Evolutionary conservation across 139 green algal species (phyloP).

Genomic region (Trebouxia sp.): DNA sequence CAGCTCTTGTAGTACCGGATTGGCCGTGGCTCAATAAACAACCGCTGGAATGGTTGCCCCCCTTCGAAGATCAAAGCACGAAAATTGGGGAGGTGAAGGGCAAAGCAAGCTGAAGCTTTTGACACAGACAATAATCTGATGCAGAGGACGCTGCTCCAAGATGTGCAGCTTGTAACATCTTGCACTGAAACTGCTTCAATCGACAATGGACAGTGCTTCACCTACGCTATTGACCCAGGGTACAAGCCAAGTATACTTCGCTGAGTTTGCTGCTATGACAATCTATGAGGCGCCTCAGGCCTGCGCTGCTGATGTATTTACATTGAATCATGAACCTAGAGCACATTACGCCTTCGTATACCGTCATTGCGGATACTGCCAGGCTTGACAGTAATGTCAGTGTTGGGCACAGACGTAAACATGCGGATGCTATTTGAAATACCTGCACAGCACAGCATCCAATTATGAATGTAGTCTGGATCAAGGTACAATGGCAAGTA

Average conservation of each 20-base stretch:
- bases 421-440: neutral
- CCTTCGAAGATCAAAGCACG: neutral
- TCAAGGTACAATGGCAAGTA: too few relatives aligned
- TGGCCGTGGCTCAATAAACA: conserved; percentile 16
- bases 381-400: neutral
- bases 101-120: neutral
- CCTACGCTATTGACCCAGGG: too few relatives aligned
- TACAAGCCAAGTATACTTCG: too few relatives aligned
- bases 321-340: too few relatives aligned
- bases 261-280: too few relatives aligned
- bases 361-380: neutral
- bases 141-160: neutral
- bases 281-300: too few relatives aligned
- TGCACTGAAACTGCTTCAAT: too few relatives aligned
- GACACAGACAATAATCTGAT: neutral
- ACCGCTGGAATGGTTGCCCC: neutral
- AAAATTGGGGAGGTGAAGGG: neutral
- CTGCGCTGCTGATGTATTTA: too few relatives aligned
- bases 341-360: neutral
- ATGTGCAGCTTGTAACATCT: too few relatives aligned
- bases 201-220: too few relatives aligned
- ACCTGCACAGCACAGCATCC: neutral
- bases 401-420: neutral
- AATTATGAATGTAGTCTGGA: too few relatives aligned
- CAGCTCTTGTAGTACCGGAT: neutral